Evolutionary conservation across 192 early-diverging fungal species (phyloP).

Genomic region (Spizellomyces sp.): DNA sequence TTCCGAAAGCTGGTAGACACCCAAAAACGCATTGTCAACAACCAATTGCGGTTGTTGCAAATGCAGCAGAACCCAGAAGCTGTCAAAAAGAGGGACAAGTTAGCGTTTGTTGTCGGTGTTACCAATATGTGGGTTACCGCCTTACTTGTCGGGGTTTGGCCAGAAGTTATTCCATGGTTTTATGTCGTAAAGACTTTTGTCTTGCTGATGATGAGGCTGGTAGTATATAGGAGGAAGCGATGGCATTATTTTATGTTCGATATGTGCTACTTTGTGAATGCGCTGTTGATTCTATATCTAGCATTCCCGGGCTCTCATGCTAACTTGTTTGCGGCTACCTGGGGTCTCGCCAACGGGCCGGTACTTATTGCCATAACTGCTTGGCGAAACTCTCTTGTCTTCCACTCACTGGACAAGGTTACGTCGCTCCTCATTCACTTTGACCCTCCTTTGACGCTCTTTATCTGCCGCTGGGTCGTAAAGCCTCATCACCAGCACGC

Average conservation of each 20-base stretch:
- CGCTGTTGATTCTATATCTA: slow-evolving; percentile 54
- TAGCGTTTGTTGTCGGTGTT: slow-evolving; percentile 67
- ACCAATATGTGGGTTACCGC: slow-evolving; percentile 66
- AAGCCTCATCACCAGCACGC: slow-evolving; percentile 28
- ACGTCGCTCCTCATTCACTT: slow-evolving; percentile 67
- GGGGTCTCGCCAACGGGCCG: slow-evolving; percentile 60
- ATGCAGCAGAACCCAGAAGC: slow-evolving; percentile 16
- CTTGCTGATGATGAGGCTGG: slow-evolving; percentile 9
- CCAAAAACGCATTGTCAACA: slow-evolving; percentile 8
- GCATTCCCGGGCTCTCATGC: slow-evolving; percentile 46
- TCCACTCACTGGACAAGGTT: slow-evolving; percentile 66
- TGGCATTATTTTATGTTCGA: slow-evolving; percentile 36
- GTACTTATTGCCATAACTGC: slow-evolving; percentile 68
- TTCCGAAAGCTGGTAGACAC: neutral
- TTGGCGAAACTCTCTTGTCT: slow-evolving; percentile 51
- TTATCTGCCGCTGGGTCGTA: slow-evolving; percentile 60
- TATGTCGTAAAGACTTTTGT: slow-evolving; percentile 15
- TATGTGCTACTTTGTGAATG: slow-evolving; percentile 54
- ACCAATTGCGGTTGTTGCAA: slow-evolving; percentile 1
- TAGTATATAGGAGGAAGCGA: slow-evolving; percentile 19
- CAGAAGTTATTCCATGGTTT: slow-evolving; percentile 12
- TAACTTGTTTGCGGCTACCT: slow-evolving; percentile 40
- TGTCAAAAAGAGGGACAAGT: slow-evolving; percentile 54
- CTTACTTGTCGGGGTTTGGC: slow-evolving; percentile 16
- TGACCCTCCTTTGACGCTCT: slow-evolving; percentile 59